These are phyloP conservation scores for Suillus weaverae DNA, from an alignment of 768 basidiomycete species.

Conservation along the genomic window DNA sequence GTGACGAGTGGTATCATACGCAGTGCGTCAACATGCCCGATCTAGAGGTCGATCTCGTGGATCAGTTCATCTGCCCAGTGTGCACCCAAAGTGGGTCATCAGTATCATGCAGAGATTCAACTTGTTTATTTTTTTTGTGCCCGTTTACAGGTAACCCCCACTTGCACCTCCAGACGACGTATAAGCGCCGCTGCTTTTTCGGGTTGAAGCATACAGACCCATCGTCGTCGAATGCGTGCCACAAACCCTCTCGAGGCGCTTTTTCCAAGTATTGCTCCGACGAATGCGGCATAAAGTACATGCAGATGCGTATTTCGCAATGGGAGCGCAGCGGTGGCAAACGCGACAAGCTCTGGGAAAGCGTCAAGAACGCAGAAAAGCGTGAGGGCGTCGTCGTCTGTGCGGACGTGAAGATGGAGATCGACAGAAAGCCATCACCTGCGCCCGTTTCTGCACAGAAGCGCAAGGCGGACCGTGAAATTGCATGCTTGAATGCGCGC, in stretches of 20 bases:
- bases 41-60: slow-evolving; percentile 80
- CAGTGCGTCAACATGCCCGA: slow-evolving; percentile 83
- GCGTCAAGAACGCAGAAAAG: slow-evolving; percentile 66
- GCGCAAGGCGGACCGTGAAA: slow-evolving; percentile 56
- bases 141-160: slow-evolving; percentile 55
- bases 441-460: slow-evolving; percentile 35
- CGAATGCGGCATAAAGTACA: slow-evolving; percentile 77
- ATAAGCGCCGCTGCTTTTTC: slow-evolving; percentile 75
- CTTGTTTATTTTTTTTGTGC: background rate
- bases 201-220: slow-evolving; percentile 67
- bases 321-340: slow-evolving; percentile 66
- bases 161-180: slow-evolving; percentile 67
- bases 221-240: slow-evolving; percentile 65
- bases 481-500: slow-evolving; percentile 49
- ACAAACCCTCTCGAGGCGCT: slow-evolving; percentile 74
- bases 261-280: slow-evolving; percentile 93
- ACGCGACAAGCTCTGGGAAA: slow-evolving; percentile 68
- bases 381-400: slow-evolving; percentile 69
- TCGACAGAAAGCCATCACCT: slow-evolving; percentile 14
- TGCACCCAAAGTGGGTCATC: slow-evolving; percentile 68
- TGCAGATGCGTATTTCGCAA: slow-evolving; percentile 61
- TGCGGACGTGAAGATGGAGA: slow-evolving; percentile 32
- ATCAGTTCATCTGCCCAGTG: slow-evolving; percentile 86
- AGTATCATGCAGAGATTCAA: slow-evolving; percentile 1
- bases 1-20: slow-evolving; percentile 95